Base-by-base conservation (phyloP, 441 rosid species). In the Pelargonium myrrhifolium region DNA sequence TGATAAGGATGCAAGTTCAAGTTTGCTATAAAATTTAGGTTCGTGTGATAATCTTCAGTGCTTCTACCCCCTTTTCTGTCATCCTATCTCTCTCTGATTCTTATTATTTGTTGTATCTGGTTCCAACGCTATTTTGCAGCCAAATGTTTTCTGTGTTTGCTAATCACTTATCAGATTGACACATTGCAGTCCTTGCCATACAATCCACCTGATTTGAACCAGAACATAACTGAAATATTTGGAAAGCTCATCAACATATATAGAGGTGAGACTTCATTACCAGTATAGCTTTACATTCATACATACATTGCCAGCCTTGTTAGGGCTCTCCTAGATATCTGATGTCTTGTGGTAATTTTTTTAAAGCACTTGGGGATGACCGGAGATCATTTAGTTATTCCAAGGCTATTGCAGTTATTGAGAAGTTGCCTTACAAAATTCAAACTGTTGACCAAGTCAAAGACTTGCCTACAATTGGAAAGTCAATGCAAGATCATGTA, bases 401-500 rank as follows among this genome's bases (percentile, higher is more conserved):
- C 84, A 91, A 93, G 82, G 96, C 93, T 70, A 88, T 90, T 39
- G 79, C 89, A 4, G 93, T 89, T 58, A 84, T 89, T 75, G 98
- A 90, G 83, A 93, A 90, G 81, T 73, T 89, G 76, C 90, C 95
- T 28, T 81, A 85, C 76, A 87, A 75, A 82, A 87, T 93, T 77
- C 89, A 86, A 80, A 91, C 95, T 66, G 83, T 79, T 64, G 92
- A 89, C 63, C 92, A 91, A 82, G 87, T 89, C 65, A 88, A 91
- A 74, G 70, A 81, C 73, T 87, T 89, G 66, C 93, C 99, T 64
- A 87, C 91, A 61, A 91, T 94, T 74, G 99, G 99, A 40, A 94
- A 91, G 84, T 84, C 99, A 6, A 28, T 94, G 87, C 88, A 79
- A 80, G 96, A 94, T 75, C 97, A 94, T 84, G 99, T 93, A 69